Evolutionary conservation across 495 filamentous ascomycete genomes (phyloP).

Genomic region (Jackrogersella minutella): DNA sequence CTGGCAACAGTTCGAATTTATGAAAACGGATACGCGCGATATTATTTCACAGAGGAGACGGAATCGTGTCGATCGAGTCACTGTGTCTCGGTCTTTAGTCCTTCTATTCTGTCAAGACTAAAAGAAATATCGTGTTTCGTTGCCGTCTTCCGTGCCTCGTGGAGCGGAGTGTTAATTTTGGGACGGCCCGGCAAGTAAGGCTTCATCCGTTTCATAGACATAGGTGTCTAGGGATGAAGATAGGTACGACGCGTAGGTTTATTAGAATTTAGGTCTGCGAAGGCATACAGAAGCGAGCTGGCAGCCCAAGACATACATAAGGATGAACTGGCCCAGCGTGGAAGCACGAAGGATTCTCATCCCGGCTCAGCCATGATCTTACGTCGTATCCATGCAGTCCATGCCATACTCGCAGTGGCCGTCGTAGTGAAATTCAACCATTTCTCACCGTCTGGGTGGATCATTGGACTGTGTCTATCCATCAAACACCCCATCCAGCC

Average conservation of each 20-base stretch:
- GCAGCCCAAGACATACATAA: background rate
- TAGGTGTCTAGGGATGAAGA: background rate
- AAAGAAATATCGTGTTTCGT: background rate
- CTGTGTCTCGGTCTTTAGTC: background rate
- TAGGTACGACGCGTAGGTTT: background rate
- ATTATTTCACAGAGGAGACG: background rate
- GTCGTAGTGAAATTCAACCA: background rate
- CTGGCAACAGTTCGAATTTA: background rate
- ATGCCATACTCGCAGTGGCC: background rate
- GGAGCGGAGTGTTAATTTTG: background rate
- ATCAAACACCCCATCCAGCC: no score
- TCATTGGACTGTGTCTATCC: background rate
- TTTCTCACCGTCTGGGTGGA: background rate
- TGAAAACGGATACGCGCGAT: background rate
- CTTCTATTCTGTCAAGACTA: background rate
- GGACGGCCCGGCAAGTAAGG: background rate
- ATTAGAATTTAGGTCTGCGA: background rate
- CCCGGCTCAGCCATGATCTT: slow-evolving; percentile 1
- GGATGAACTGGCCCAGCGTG: background rate
- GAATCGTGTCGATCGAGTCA: background rate
- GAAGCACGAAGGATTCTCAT: background rate
- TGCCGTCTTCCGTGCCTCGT: background rate
- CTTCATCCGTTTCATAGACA: background rate
- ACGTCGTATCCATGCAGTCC: background rate
- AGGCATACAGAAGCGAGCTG: no score